Conservation (phyloP, 352 stramenopile genomes). For the Phytophthora macrochlamydospora region DNA sequence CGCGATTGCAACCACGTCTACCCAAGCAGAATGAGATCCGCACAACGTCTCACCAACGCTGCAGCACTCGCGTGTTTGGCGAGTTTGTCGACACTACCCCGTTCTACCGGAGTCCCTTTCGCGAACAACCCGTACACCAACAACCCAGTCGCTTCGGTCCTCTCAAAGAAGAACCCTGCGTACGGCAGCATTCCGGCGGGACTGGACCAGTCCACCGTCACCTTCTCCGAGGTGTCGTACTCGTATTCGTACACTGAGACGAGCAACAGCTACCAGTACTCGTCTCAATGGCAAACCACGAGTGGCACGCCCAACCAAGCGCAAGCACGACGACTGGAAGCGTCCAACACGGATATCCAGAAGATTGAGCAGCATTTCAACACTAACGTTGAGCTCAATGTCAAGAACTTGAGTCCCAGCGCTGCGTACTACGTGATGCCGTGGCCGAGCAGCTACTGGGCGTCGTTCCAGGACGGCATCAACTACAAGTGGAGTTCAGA, state of each 20-base stretch:
- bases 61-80: background rate
- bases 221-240: background rate
- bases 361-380: conserved; percentile 45
- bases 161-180: conserved; percentile 36
- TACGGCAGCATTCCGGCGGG: conserved; percentile 25
- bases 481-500: background rate
- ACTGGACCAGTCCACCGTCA: background rate
- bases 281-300: background rate
- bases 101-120: conserved; percentile 24
- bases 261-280: no score
- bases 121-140: conserved; percentile 41
- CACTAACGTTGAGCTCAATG: conserved; percentile 30
- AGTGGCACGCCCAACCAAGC: conserved; percentile 2
- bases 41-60: conserved; percentile 2
- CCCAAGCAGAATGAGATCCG: conserved; percentile 4
- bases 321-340: conserved; percentile 12
- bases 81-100: conserved; percentile 3
- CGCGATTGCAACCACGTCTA: conserved; percentile 2
- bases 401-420: conserved; percentile 25
- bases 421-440: conserved; percentile 35
- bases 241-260: background rate
- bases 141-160: conserved; percentile 17
- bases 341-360: conserved; percentile 28
- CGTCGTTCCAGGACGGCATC: conserved; percentile 46
- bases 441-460: conserved; percentile 70